Evolutionary conservation across 2,329 filamentous ascomycete species (phyloP).

Genomic region (Fusarium sp.): DNA sequence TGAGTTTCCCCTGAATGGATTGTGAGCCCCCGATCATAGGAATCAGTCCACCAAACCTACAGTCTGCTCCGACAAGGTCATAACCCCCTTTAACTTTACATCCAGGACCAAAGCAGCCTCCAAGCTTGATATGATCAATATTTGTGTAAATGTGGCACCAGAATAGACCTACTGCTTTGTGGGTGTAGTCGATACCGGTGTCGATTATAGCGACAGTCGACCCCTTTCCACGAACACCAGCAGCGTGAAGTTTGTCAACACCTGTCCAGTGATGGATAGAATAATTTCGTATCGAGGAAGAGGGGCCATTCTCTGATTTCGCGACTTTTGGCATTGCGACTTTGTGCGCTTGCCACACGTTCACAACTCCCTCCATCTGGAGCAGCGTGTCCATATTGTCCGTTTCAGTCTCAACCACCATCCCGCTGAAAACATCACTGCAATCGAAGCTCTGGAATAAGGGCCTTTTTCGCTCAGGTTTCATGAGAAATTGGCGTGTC

Average conservation of each 20-base stretch:
- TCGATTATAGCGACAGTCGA: conserved; percentile 56
- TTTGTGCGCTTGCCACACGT: conserved; percentile 53
- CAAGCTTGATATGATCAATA: conserved; percentile 47
- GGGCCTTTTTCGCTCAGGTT: conserved; percentile 22
- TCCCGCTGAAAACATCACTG: conserved; percentile 53
- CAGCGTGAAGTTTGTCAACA: conserved; percentile 54
- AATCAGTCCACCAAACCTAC: conserved; percentile 36
- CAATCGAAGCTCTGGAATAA: conserved; percentile 51
- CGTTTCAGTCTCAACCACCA: conserved; percentile 50
- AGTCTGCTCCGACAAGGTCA: conserved; percentile 53
- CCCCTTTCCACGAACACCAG: conserved; percentile 55
- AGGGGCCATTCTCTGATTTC: conserved; percentile 23
- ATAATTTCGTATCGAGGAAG: conserved; percentile 46
- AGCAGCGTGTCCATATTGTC: conserved; percentile 52
- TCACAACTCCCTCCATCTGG: conserved; percentile 51
- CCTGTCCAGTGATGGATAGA: conserved; percentile 56
- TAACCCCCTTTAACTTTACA: conserved; percentile 56
- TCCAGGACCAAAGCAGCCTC: conserved; percentile 55
- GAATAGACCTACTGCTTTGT: conserved; percentile 49
- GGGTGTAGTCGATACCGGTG: conserved; percentile 56
- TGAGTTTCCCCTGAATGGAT: conserved; percentile 47
- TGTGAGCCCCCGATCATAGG: conserved; percentile 16
- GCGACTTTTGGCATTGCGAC: conserved; percentile 42
- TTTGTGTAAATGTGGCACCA: neutral
- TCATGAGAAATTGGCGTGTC: conserved; percentile 40